Evolutionary conservation across 805 yeast genomes (phyloP).

Genomic region (Hanseniaspora occidentalis): DNA sequence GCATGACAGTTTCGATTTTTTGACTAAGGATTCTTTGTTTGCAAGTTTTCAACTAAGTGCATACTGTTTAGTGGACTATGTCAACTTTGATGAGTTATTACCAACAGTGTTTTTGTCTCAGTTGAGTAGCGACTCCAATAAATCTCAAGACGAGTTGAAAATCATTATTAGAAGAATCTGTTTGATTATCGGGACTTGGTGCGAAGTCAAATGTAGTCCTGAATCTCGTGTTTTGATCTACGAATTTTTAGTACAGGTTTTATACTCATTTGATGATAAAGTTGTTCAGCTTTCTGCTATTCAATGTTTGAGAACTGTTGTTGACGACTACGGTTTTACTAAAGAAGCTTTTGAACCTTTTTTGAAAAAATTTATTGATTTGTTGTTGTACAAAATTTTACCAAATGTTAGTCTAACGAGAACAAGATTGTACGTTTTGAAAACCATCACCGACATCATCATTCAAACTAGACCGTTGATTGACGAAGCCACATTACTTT

Average conservation of each 20-base stretch:
- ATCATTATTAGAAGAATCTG: constrained; percentile 70
- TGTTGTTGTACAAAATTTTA: constrained; percentile 37
- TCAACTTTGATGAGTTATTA: constrained; percentile 58
- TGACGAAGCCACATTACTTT: constrained; percentile 36
- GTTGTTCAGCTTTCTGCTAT: constrained; percentile 74
- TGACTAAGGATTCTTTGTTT: constrained; percentile 67
- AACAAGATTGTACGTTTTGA: constrained; percentile 60
- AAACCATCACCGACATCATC: constrained; percentile 51
- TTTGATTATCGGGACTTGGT: constrained; percentile 71
- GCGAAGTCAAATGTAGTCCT: constrained; percentile 48
- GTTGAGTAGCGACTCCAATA: constrained; percentile 21
- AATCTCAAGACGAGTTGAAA: constrained; percentile 36
- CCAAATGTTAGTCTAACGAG: constrained; percentile 48
- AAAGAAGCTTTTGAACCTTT: constrained; percentile 57
- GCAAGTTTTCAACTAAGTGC: constrained; percentile 77
- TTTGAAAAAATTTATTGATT: constrained; percentile 36
- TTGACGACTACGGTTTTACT: constrained; percentile 82
- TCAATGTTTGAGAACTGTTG: constrained; percentile 50
- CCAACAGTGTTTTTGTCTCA: constrained; percentile 56
- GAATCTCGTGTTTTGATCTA: constrained; percentile 49
- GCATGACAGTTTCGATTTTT: constrained; percentile 32
- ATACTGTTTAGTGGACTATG: constrained; percentile 45
- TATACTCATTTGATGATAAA: constrained; percentile 47
- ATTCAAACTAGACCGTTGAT: constrained; percentile 55
- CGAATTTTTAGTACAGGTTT: constrained; percentile 37